These are phyloP conservation scores for Juglanconis sp. DNA, from an alignment of 2,329 filamentous ascomycete species.

Conservation along the genomic window DNA sequence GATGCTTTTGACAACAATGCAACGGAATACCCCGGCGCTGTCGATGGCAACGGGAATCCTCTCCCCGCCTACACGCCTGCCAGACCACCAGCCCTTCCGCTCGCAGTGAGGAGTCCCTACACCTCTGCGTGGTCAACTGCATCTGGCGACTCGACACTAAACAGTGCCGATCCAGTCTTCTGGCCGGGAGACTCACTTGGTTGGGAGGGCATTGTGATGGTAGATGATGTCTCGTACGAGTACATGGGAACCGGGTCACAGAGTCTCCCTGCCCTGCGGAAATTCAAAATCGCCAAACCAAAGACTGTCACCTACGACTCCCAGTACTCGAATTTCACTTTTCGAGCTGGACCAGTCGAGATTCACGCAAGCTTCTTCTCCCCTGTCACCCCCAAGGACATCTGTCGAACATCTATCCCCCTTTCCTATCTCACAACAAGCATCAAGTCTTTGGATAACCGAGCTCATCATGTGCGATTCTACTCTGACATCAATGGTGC, in stretches of 20 bases:
- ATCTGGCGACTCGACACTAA: conserved; percentile 69
- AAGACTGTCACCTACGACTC: conserved; percentile 20
- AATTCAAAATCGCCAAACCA: conserved; percentile 19
- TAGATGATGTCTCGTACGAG: conserved; percentile 31
- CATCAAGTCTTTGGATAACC: conserved; percentile 56
- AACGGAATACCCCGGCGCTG: neutral
- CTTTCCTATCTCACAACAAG: conserved; percentile 70
- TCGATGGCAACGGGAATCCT: conserved; percentile 10
- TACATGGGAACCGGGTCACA: conserved; percentile 42
- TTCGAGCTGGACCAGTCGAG: conserved; percentile 28
- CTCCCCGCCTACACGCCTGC: conserved; percentile 27
- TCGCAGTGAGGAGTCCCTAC: conserved; percentile 53
- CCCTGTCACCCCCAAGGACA: conserved; percentile 72
- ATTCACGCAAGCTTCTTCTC: conserved; percentile 56
- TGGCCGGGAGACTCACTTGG: conserved; percentile 14
- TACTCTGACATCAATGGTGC: conserved; percentile 67
- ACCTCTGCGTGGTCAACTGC: conserved; percentile 55
- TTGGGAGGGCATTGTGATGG: conserved; percentile 20
- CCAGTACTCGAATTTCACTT: conserved; percentile 24
- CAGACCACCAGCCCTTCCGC: conserved; percentile 36
- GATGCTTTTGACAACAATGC: neutral
- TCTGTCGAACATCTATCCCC: conserved; percentile 71
- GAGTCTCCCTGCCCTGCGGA: conserved; percentile 32
- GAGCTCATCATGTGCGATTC: conserved; percentile 44
- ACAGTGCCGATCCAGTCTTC: conserved; percentile 60